These are phyloP conservation scores for Eimeria praecox DNA, from an alignment of 169 alveolate genomes.

Conservation along the genomic window DNA sequence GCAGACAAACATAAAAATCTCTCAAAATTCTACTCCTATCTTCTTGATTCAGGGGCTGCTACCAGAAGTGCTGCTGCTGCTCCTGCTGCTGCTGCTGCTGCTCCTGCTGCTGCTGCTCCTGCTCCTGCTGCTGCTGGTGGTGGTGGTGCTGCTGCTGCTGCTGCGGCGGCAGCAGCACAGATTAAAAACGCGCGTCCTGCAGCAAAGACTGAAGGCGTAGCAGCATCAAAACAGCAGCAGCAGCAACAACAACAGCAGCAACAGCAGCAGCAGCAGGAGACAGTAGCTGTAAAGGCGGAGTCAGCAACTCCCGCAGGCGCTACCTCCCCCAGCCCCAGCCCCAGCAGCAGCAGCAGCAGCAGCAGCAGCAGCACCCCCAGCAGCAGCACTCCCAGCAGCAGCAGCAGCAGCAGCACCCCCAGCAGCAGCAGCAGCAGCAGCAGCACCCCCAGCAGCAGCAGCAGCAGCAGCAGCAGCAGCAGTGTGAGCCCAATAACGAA, in stretches of 20 bases:
- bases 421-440: constrained; percentile 26
- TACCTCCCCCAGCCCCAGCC: background rate
- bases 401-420: constrained; percentile 34
- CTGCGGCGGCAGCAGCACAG: background rate
- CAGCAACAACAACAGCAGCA: constrained; percentile 11
- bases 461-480: constrained; percentile 27
- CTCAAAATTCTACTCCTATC: constrained; percentile 58
- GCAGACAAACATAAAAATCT: constrained; percentile 59
- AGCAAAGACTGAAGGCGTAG: background rate
- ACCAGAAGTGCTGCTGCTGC: constrained; percentile 52
- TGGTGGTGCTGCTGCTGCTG: background rate
- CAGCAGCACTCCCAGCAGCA: constrained; percentile 1
- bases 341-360: too few relatives aligned
- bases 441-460: background rate
- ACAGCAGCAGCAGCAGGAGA: constrained; percentile 19
- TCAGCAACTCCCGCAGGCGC: background rate
- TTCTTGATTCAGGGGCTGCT: constrained; percentile 63
- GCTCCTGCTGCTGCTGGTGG: constrained; percentile 30
- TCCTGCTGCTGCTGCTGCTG: background rate
- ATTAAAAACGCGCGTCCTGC: too few relatives aligned
- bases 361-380: background rate
- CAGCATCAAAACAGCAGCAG: background rate
- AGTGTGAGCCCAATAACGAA: background rate
- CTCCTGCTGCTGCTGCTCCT: constrained; percentile 38
- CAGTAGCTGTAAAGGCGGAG: background rate